Percentiles rank a stretch among this genome's conserved stretches.
Conservation (phyloP, 345 rosid genomes). For the Passiflora organensis region DNA sequence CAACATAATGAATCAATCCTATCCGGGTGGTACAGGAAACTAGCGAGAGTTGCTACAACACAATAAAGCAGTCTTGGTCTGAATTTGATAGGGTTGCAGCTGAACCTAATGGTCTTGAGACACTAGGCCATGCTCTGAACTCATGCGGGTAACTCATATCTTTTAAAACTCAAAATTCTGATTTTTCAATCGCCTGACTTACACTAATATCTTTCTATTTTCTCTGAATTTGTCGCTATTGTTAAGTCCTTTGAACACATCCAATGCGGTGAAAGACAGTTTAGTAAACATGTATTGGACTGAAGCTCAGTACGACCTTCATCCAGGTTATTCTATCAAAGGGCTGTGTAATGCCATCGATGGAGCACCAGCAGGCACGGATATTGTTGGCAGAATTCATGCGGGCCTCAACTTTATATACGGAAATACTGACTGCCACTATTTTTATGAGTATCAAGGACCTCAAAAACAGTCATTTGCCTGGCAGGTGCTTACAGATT, state of each 20-base stretch:
- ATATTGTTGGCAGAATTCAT: constrained; percentile 21
- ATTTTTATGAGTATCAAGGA: constrained; percentile 5
- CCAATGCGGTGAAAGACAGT: constrained; percentile 19
- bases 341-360: constrained; percentile 21
- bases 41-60: constrained; percentile 28
- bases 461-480: constrained; percentile 24
- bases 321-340: background rate
- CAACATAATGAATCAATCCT: too few species aligned
- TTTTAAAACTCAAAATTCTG: background rate
- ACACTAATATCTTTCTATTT: too few species aligned
- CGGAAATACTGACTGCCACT: background rate
- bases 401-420: constrained; percentile 14
- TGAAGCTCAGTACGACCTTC: constrained; percentile 22
- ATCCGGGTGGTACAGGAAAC: background rate
- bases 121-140: constrained; percentile 12
- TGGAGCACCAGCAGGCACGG: constrained; percentile 13
- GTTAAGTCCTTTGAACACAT: constrained; percentile 17
- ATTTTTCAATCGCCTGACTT: background rate
- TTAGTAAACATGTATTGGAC: background rate
- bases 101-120: constrained; percentile 11
- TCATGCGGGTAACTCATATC: constrained; percentile 13
- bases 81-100: constrained; percentile 25
- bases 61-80: constrained; percentile 24
- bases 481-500: constrained; percentile 53
- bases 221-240: background rate